A percentile compares a stretch with the other conserved stretches of the same genome.
These are phyloP conservation scores for Penicillium angulare DNA, from an alignment of 495 filamentous ascomycete genomes.

Conservation along the genomic window DNA sequence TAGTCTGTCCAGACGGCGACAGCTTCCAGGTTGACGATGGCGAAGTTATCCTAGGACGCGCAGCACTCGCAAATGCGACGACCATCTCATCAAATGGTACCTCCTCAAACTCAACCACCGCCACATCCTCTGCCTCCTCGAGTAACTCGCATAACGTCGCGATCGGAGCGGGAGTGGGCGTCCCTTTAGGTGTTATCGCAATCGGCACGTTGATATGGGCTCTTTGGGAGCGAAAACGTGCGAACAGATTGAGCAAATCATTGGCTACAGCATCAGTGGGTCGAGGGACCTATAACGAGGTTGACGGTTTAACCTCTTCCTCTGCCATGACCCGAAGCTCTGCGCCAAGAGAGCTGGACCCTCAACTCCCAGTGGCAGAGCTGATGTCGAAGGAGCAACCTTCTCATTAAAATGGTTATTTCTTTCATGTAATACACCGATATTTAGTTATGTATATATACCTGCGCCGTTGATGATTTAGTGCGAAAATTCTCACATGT, in stretches of 20 bases:
- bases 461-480: no score
- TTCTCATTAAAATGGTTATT: neutral
- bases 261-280: neutral
- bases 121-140: constrained; percentile 28
- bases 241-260: constrained; percentile 6
- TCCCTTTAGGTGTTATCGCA: constrained; percentile 29
- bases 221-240: constrained; percentile 22
- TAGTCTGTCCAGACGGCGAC: constrained; percentile 18
- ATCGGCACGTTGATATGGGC: constrained; percentile 30
- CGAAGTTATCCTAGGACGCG: constrained; percentile 16
- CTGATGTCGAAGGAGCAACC: constrained; percentile 12
- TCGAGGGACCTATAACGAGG: neutral
- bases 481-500: no score
- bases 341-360: constrained; percentile 11
- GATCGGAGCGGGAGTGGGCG: constrained; percentile 28
- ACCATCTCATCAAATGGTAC: neutral
- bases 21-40: constrained; percentile 21
- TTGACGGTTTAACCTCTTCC: no score
- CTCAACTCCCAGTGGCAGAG: constrained; percentile 1
- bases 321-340: neutral
- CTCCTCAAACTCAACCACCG: constrained; percentile 8
- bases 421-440: no score
- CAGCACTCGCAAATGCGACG: constrained; percentile 21
- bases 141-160: constrained; percentile 17
- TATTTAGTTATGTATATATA: no score